Base-by-base conservation (phyloP, 768 basidiomycete genomes). In the Rhizopogon rudus region DNA sequence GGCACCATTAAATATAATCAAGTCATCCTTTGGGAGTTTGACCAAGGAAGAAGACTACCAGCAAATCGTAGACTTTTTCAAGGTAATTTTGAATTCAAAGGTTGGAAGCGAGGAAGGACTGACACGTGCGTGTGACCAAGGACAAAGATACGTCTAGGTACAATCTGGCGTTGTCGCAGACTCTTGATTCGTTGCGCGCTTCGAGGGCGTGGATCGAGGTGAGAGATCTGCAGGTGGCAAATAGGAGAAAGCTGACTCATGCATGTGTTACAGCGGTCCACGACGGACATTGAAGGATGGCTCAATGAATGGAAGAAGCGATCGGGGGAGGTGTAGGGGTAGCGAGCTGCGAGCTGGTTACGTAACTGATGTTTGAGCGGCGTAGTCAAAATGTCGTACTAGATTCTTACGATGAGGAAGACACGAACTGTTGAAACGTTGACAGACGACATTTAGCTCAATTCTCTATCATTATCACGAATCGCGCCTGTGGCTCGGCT, bases 141-240 rank as follows among this genome's bases (percentile, higher is more conserved):
- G 76, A 75, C 65, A 87, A 83, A 70, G 83, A 90, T 68, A 82
- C 77, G 6, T 82, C 84, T 51, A 88, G 85, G 68, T 91, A 82
- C 71, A 73, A 77, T 61, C 73, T 86, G 66, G 72, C 77, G 2
- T 73, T 92, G 44, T 75, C 79, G 1, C 90, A 93, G 66, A 77
- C 80, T 6, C 61, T 91, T 61, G 92, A 93, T 61, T 76, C 75
- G 1, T 82, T 93, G 60, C 75, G 77, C 6, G 78, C 87, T 1
- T 79, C 79, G 42, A 72, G 76, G 9, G 78, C 77, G 14, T 88
- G 83, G 76, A 75, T 91, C 40, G 74, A 84, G 74, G 87, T 87
- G 60, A 57, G 46, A 48, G 33, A 49, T 20, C 22, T 6, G 1
- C 20, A 20, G 22, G 22, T 20, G 3, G 10, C 31, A 1, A 33